Conservation (phyloP, 1,139 yeast genomes). For the Geotrichum australiense region DNA sequence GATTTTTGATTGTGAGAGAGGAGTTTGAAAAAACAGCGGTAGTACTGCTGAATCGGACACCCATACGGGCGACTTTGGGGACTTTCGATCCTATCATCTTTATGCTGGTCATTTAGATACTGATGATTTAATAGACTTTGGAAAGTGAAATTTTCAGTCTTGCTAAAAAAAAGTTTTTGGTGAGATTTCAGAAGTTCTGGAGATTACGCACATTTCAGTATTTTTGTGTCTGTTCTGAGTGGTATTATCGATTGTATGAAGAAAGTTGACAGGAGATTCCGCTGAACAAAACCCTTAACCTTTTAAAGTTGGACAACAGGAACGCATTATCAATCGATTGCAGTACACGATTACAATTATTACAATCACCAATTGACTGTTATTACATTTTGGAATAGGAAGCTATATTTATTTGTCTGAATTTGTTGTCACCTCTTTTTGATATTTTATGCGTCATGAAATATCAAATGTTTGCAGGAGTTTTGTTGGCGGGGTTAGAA, state of each 20-base stretch:
- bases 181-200: not conserved
- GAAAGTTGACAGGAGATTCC: too few relatives aligned
- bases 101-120: not conserved
- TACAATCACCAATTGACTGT: too few relatives aligned
- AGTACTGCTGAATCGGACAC: slow-evolving; percentile 1
- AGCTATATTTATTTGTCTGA: too few relatives aligned
- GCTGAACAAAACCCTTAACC: too few relatives aligned
- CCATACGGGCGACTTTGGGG: slow-evolving; percentile 1
- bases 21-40: slow-evolving; percentile 9
- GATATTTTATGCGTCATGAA: too few relatives aligned
- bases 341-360: too few relatives aligned
- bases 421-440: too few relatives aligned
- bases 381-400: too few relatives aligned
- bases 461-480: too few relatives aligned
- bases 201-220: slow-evolving; percentile 2
- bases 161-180: not conserved
- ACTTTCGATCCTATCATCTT: not conserved
- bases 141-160: slow-evolving; percentile 1
- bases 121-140: not conserved
- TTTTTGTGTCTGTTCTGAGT: not conserved
- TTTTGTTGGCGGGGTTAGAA: too few relatives aligned
- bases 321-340: too few relatives aligned
- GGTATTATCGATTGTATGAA: not conserved
- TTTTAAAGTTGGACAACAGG: too few relatives aligned
- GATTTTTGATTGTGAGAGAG: slow-evolving; percentile 28